Conservation (phyloP, 805 yeast genomes). For the Clavispora santaluciae region DNA sequence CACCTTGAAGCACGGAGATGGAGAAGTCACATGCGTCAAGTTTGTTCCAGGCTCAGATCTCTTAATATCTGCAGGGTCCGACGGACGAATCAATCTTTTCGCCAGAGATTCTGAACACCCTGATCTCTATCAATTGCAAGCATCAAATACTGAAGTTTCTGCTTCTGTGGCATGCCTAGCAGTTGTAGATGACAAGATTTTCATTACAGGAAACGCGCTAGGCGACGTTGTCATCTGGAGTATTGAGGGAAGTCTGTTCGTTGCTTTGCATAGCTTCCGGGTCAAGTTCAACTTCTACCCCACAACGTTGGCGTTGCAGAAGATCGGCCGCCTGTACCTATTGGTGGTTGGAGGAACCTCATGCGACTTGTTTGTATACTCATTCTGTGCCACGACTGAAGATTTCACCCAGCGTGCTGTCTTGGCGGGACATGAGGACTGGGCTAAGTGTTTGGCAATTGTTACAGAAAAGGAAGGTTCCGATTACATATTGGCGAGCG, state of each 20-base stretch:
- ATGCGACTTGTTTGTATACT: constrained; percentile 47
- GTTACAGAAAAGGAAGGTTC: constrained; percentile 43
- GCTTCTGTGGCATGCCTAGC: constrained; percentile 55
- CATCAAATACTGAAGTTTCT: constrained; percentile 35
- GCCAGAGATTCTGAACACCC: background rate
- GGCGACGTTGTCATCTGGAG: constrained; percentile 56
- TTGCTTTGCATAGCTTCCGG: constrained; percentile 24
- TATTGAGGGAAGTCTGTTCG: constrained; percentile 18
- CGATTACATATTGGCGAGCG: constrained; percentile 72
- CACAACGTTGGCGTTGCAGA: constrained; percentile 28
- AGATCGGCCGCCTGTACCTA: constrained; percentile 35
- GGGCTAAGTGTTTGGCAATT: constrained; percentile 78
- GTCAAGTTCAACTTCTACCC: constrained; percentile 50
- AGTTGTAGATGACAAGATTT: constrained; percentile 30
- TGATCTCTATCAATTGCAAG: constrained; percentile 13
- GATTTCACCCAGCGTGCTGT: background rate
- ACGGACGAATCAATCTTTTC: constrained; percentile 49
- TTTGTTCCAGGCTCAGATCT: constrained; percentile 39
- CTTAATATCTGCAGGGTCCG: constrained; percentile 66
- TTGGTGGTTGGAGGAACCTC: constrained; percentile 75
- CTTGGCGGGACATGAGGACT: constrained; percentile 90
- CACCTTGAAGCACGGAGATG: constrained; percentile 58
- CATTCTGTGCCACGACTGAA: constrained; percentile 25
- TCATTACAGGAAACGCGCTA: constrained; percentile 61
- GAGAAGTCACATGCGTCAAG: constrained; percentile 63